Percentiles rank a stretch among this genome's conserved stretches.
Conservation (phyloP, 108 stramenopile genomes). For the Cyclostephanos tholiformis region DNA sequence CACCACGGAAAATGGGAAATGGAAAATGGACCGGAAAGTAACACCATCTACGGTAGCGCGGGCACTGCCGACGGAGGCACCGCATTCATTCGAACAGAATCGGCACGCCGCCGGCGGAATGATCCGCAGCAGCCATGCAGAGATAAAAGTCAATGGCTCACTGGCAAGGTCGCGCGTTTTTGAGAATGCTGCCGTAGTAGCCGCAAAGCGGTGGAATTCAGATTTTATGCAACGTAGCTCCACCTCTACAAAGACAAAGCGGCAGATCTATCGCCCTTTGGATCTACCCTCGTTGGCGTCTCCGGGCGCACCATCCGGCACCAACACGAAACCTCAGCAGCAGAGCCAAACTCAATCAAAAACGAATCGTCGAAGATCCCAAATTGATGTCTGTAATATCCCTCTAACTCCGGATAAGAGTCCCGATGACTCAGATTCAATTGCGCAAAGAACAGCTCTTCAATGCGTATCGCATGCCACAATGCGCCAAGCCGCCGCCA, state of each 20-base stretch:
- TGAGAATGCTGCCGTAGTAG: background rate
- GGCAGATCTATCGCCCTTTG: background rate
- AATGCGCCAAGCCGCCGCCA: conserved; percentile 33
- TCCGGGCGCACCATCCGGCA: background rate
- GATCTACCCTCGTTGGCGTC: conserved; percentile 28
- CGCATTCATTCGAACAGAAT: background rate
- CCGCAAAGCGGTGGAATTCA: conserved; percentile 16
- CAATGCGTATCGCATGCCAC: conserved; percentile 36
- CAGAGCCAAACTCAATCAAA: conserved; percentile 3
- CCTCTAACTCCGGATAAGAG: background rate
- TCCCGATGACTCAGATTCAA: background rate
- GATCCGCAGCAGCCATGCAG: conserved; percentile 3
- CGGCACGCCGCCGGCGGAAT: background rate
- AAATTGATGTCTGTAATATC: background rate
- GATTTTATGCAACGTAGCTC: background rate
- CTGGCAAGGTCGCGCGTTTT: background rate
- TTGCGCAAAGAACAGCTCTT: conserved; percentile 24
- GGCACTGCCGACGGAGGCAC: background rate
- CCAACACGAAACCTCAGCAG: background rate
- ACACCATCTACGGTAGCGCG: background rate
- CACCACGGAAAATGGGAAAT: too few species aligned
- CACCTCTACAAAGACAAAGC: conserved; percentile 15
- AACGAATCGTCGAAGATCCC: background rate
- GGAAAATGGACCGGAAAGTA: background rate
- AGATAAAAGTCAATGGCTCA: background rate